Evolutionary conservation across 2,329 filamentous ascomycete species (phyloP), one percentile per base, ranked within the genome.

Genomic region (Cercospora citrullina): DNA sequence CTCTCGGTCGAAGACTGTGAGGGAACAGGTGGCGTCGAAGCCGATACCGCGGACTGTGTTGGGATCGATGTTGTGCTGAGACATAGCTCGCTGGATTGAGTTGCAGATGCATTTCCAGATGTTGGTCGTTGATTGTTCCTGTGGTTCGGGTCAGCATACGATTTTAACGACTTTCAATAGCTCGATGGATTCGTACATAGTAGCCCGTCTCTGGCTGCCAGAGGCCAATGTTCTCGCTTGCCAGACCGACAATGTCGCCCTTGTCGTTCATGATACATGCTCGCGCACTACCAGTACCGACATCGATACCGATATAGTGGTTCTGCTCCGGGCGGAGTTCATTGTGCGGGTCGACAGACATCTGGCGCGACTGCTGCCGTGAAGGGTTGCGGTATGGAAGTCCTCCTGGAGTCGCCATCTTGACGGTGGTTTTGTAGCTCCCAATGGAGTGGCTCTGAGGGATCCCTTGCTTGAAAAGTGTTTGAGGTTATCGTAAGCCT

Each of bases 21-120:
- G 87, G 18, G 95, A 99, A 84, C 95, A 99, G n/a, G 95, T 99
- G 23, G 95, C 95, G 79, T 99, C 95, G 80, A 99, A 98, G 63
- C 95, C 95, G 76, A 99, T 93, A 67, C 95, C 95, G 74, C 91
- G 91, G 75, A 99, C 90, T 39, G 87, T 89, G 70, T 83, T 83
- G 4, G 90, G 87, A 75, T 94, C 89, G 73, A 96, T 89, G 74
- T 89, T 90, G 73, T 94, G 91, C 79, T 97, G 90, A 77, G 86
- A 87, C 75, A 98, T 87, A 55, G 94, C 93, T 63, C 89, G 87
- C 75, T 93, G 90, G 42, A 97, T 93, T 51, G 93, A 95, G 69
- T 88, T 86, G 83, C 94, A 97, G 78, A 99, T 97, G 81, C 93
- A 94, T 71, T 89, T 87, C 95, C 95, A 99, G 77, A 99, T 99